Evolutionary conservation across 352 stramenopile genomes (phyloP).

Genomic region (Phytophthora crassamura): DNA sequence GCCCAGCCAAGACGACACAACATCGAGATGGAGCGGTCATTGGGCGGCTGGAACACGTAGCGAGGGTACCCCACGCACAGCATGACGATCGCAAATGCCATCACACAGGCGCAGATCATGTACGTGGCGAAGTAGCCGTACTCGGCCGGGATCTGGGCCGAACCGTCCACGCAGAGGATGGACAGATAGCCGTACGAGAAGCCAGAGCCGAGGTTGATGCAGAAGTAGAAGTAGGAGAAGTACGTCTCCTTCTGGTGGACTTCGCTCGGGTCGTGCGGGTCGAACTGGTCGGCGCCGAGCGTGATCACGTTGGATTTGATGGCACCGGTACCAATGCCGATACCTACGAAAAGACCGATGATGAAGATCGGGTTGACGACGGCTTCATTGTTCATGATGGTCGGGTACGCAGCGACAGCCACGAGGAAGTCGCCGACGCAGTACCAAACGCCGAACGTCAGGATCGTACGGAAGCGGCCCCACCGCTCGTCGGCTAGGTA

Average conservation of each 20-base stretch:
- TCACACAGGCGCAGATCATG: constrained; percentile 57
- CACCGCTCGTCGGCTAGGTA: constrained; percentile 69
- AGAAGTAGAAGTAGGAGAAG: too few species aligned
- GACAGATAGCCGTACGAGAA: too few species aligned
- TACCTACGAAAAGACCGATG: constrained; percentile 58
- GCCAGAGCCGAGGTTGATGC: too few species aligned
- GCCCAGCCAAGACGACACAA: constrained; percentile 42
- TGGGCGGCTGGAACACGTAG: constrained; percentile 58
- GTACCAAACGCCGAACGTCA: constrained; percentile 64
- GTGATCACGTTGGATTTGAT: constrained; percentile 77
- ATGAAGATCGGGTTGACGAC: constrained; percentile 58
- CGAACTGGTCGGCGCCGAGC: constrained; percentile 67
- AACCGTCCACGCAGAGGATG: too few species aligned
- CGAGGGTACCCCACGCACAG: constrained; percentile 52
- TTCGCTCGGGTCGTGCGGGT: constrained; percentile 53
- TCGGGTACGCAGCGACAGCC: constrained; percentile 52
- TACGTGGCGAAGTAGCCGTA: constrained; percentile 86
- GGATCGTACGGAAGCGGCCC: constrained; percentile 68
- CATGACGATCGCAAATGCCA: constrained; percentile 44
- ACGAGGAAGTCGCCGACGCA: constrained; percentile 61
- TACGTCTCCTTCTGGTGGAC: constrained; percentile 64
- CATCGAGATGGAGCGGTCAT: constrained; percentile 50
- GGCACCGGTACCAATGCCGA: constrained; percentile 49
- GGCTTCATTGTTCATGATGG: constrained; percentile 40
- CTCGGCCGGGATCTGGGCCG: too few species aligned